These are phyloP conservation scores for Pyricularia pennisetigena DNA, from an alignment of 2,329 filamentous ascomycete species.

Conservation along the genomic window DNA sequence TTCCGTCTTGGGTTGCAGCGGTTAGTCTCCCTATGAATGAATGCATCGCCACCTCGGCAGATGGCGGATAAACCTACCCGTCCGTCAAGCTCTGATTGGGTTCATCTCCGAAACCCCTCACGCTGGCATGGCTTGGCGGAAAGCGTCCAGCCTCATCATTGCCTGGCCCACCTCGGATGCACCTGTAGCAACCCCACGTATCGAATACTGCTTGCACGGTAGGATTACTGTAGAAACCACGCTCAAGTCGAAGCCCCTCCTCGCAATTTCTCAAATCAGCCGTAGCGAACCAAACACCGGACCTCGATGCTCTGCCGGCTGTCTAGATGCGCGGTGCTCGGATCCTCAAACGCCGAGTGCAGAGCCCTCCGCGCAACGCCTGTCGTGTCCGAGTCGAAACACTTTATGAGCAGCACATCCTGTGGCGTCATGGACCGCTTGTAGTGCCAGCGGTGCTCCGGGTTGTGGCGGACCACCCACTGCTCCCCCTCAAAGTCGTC, in stretches of 20 bases:
- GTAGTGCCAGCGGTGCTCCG: constrained; percentile 38
- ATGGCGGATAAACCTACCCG: neutral
- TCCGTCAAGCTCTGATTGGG: neutral
- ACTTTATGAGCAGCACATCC: constrained; percentile 47
- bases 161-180: neutral
- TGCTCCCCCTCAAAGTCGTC: constrained; percentile 22
- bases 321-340: constrained; percentile 20
- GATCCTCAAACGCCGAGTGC: constrained; percentile 43
- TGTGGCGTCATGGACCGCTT: constrained; percentile 36
- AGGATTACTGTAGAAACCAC: too few species aligned
- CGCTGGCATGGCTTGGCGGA: neutral
- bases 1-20: neutral
- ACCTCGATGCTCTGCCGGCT: constrained; percentile 47
- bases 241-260: too few species aligned
- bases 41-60: neutral
- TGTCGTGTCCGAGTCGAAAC: constrained; percentile 30
- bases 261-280: neutral
- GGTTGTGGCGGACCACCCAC: constrained; percentile 25
- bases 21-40: neutral
- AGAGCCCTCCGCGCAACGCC: constrained; percentile 39
- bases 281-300: constrained; percentile 38
- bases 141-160: neutral
- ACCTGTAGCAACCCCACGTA: neutral
- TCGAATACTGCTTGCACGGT: too few species aligned
- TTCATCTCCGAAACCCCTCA: neutral